Base-by-base conservation (phyloP, 257 asterid species). In the Fraxinus pennsylvanica region DNA sequence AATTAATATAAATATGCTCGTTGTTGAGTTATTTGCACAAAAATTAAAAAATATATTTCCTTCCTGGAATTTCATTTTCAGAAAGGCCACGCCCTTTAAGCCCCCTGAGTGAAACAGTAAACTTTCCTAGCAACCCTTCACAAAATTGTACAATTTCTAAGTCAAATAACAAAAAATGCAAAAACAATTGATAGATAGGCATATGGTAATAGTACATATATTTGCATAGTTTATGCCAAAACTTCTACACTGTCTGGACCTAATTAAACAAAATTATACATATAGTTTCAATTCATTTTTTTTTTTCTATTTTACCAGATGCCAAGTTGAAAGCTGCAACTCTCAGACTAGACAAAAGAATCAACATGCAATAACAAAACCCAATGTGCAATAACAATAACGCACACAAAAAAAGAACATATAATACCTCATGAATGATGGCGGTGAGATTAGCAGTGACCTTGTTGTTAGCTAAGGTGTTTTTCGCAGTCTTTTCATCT, bases 401-500 rank as follows among this genome's bases (percentile, higher is more conserved):
- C 25, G 8, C 6, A 59, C 68, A 8, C 22, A 4, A 21, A 21
- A 59, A 63, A 2, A 63, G 2, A 10, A 2, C 2, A 10, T 43
- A 25, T 33, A 17, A 13, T 82, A 87, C 91, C 89, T 87, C 91
- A 6, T 84, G 80, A 39, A 87, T 87, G 57, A 87, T 83, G 80
- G 86, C 81, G n/a, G 76, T 80, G 15, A 87, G 89, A 83, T 78
- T 81, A 22, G 74, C 36, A 14, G 89, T 87, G 57, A 85, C 91
- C 78, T 85, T 87, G 1, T 80, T 83, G 73, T 87, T 87, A 0
- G 89, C 86, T 19, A 87, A 45, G 3, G 88, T 87, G 50, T 85
- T 87, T 69, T 87, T 85, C 4, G 91, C 89, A 3, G 89, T 85
- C 43, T 76, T 77, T 68, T 87, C 89, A 22, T 87, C 91, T 67